phyloP scores from a whole-genome alignment of 129 eudicot species.

The Flaveria bidentis region DNA sequence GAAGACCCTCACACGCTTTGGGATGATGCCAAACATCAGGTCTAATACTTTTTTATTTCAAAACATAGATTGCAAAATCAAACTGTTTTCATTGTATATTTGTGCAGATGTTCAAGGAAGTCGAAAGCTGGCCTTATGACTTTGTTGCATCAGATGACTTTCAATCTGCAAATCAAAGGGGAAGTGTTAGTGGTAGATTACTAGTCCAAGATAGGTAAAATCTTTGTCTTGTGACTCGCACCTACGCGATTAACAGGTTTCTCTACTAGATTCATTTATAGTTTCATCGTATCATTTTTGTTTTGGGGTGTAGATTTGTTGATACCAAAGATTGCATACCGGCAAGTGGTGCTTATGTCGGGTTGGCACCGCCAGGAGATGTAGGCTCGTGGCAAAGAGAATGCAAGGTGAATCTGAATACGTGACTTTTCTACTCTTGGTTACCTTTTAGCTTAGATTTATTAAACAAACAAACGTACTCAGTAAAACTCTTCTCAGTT shows the following conservation, averaged over 20 bases:
- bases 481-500: no score
- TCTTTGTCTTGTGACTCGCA: not conserved
- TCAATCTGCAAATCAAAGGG: slow-evolving; percentile 57
- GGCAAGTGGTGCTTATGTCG: slow-evolving; percentile 63
- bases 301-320: slow-evolving; percentile 37
- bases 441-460: no score
- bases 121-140: slow-evolving; percentile 68
- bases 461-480: no score
- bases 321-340: slow-evolving; percentile 28
- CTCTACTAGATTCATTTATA: not conserved
- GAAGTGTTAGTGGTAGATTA: slow-evolving; percentile 60
- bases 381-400: slow-evolving; percentile 85
- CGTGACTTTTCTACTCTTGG: not conserved
- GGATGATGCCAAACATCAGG: slow-evolving; percentile 70
- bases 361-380: slow-evolving; percentile 81
- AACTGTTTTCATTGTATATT: not conserved
- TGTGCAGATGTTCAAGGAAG: slow-evolving; percentile 51
- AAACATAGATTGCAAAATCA: not conserved
- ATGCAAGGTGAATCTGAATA: slow-evolving; percentile 52
- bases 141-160: slow-evolving; percentile 77
- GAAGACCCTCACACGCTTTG: slow-evolving; percentile 61
- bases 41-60: not conserved
- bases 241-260: not conserved
- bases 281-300: not conserved
- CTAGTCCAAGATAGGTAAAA: slow-evolving; percentile 69